Conservation (phyloP, 2,329 filamentous ascomycete genomes). For the Pyricularia pennisetigena region DNA sequence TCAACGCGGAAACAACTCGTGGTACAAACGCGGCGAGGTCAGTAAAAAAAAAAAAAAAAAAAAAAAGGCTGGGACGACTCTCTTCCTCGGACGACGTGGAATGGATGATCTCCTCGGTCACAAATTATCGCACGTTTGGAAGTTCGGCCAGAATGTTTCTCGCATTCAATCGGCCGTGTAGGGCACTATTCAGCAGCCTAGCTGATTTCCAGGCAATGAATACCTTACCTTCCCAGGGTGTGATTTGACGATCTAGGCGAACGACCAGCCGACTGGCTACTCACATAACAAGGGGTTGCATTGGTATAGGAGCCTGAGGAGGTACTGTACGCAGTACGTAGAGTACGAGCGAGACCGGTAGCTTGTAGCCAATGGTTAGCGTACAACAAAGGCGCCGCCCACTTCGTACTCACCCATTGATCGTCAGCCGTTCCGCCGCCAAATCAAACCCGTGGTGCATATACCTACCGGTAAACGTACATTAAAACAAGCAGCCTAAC, state of each 20-base stretch:
- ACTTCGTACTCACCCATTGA: neutral
- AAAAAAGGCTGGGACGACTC: neutral
- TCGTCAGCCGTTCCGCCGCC: neutral
- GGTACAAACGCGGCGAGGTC: neutral
- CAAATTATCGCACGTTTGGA: neutral
- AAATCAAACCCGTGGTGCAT: neutral
- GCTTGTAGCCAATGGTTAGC: neutral
- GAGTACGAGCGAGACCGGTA: too few relatives aligned
- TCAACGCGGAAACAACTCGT: neutral
- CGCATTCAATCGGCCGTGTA: neutral
- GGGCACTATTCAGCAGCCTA: too few relatives aligned
- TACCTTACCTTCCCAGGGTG: neutral
- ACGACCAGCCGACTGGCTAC: neutral
- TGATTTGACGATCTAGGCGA: neutral
- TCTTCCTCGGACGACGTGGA: neutral
- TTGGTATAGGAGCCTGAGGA: too few relatives aligned
- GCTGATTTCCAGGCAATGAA: too few relatives aligned
- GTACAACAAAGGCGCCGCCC: neutral
- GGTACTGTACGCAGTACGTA: too few relatives aligned
- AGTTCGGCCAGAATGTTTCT: neutral
- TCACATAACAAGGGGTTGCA: too few relatives aligned
- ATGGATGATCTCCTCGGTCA: neutral
- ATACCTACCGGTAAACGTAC: neutral
- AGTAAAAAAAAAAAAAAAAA: neutral
- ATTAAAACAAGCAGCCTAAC: neutral